Base-by-base conservation (phyloP, 805 yeast species). In the Candida nanaspora region DNA sequence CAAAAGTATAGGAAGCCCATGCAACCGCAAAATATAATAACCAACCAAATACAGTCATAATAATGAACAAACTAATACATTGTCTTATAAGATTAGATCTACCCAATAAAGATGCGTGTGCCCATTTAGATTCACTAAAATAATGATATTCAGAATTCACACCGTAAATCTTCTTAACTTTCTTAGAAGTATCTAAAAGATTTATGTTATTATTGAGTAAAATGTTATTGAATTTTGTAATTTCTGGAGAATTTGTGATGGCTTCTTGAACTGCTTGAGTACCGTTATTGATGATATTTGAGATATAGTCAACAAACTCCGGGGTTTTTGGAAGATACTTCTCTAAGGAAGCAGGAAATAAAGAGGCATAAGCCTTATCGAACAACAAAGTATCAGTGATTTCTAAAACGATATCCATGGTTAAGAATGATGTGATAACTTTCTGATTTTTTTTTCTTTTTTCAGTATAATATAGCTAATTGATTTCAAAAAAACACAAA, bases 351-450 rank as follows among this genome's bases (percentile, higher is more conserved):
- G 70, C 67, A 14, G 96, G 96, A 36, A 86, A 66, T 2, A 77
- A 46, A 32, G 65, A 65, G 25, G 97, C 85, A 53, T 88, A 91
- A 15, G 77, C 65, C 57, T 68, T 70, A 65, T 93, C 98, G 38
- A 91, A 74, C 23, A 78, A 53, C 51, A 65, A 85, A 37, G 85
- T 70, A 63, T 93, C 98, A 35, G 69, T 64, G 20, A 78, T 67
- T 62, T 93, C 98, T 39, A 93, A 72, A 20, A 87, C 88, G 55
- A 93, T 68, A 82, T 93, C 98, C 98, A 93, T 91, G 43, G 36
- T 57, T 19, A 11, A n/a, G 11, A 11, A 23, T 23, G 27, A 23
- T 7, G 27, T 18, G 39, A 36, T 19, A n/a, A 19, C 8, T 20
- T 4, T n/a, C n/a, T n/a, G n/a, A n/a, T n/a, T n/a, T n/a, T n/a